Evolutionary conservation across 2,329 filamentous ascomycete genomes (phyloP).

Genomic region (Clonostachys solani): DNA sequence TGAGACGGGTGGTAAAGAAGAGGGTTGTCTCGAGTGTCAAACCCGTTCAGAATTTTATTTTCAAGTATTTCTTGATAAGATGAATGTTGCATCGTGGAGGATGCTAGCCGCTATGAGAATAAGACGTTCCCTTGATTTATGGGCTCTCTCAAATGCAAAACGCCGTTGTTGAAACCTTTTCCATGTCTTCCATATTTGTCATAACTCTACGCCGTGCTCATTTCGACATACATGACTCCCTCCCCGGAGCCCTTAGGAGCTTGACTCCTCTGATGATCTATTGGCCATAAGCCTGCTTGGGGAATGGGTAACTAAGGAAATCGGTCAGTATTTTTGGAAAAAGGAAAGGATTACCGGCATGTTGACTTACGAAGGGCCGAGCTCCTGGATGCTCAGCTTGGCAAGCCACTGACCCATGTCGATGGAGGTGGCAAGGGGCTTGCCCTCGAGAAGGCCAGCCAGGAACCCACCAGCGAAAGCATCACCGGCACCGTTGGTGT

Average conservation of each 20-base stretch:
- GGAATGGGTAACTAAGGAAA: conserved; percentile 66
- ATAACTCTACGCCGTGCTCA: background rate
- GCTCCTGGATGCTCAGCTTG: conserved; percentile 86
- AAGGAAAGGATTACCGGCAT: background rate
- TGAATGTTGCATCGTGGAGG: conserved; percentile 34
- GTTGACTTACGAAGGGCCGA: conserved; percentile 87
- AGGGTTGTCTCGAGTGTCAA: background rate
- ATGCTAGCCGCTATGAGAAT: conserved; percentile 29
- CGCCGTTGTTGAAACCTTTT: conserved; percentile 50
- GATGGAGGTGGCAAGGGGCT: conserved; percentile 71
- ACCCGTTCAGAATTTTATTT: conserved; percentile 10
- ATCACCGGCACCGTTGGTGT: conserved; percentile 96
- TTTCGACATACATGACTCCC: background rate
- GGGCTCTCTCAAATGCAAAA: conserved; percentile 13
- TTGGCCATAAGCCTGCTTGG: conserved; percentile 65
- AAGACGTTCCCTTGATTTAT: conserved; percentile 7
- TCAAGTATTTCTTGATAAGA: conserved; percentile 18
- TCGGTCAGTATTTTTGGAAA: background rate
- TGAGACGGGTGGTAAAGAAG: too few relatives aligned
- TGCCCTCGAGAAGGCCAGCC: conserved; percentile 83
- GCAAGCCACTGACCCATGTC: conserved; percentile 98
- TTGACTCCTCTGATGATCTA: conserved; percentile 33
- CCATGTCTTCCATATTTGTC: conserved; percentile 1
- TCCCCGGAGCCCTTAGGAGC: background rate
- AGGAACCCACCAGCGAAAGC: conserved; percentile 94